These are phyloP conservation scores for Areca catechu DNA, from an alignment of 176 grass and related monocot genomes.

Conservation along the genomic window DNA sequence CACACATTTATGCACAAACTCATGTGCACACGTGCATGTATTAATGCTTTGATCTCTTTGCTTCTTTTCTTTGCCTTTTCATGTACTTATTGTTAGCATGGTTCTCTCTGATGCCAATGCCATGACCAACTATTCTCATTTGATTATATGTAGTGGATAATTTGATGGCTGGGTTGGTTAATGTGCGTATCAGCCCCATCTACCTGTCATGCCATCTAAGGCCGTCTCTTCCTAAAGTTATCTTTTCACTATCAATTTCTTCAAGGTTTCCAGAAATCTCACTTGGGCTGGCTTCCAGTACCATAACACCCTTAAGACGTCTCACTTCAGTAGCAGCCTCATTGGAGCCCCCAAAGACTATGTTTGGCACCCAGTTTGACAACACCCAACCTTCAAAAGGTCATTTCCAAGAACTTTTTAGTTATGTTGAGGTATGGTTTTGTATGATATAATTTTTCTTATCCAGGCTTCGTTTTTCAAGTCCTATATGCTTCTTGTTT, in stretches of 20 bases:
- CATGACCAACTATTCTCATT: background rate
- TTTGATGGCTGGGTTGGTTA: conserved; percentile 21
- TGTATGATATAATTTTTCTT: background rate
- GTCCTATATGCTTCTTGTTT: background rate
- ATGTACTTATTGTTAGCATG: too few relatives aligned
- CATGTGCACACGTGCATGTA: too few relatives aligned
- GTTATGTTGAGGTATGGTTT: background rate
- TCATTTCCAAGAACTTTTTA: conserved; percentile 1
- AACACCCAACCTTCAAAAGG: conserved; percentile 39
- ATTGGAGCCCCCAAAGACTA: conserved; percentile 12
- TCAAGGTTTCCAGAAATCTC: conserved; percentile 15
- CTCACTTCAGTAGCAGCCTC: conserved; percentile 21
- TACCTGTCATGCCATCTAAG: background rate
- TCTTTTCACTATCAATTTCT: conserved; percentile 8
- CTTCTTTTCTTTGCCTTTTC: too few relatives aligned
- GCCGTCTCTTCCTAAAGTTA: conserved; percentile 4
- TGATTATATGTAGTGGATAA: background rate
- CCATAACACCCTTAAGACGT: conserved; percentile 15
- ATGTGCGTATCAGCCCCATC: conserved; percentile 5
- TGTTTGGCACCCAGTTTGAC: conserved; percentile 6
- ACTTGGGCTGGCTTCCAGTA: conserved; percentile 2
- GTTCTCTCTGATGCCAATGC: background rate
- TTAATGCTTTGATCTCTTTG: too few relatives aligned
- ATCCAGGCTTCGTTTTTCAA: background rate
- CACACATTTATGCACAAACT: too few relatives aligned